phyloP scores from a whole-genome alignment of 345 rosid species.

The Angophora floribunda region DNA sequence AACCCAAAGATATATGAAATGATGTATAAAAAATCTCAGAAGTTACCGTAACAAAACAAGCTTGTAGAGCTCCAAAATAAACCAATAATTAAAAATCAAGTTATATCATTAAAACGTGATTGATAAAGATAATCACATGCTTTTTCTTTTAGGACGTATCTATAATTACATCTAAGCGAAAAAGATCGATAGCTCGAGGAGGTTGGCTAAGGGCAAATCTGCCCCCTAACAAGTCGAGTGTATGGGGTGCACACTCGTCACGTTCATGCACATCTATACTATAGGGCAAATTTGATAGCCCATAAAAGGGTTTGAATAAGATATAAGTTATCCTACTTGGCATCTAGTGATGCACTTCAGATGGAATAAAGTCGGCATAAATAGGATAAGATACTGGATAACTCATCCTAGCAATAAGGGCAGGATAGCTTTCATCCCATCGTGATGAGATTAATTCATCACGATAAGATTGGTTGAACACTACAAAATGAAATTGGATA shows the following conservation, averaged over 20 bases:
- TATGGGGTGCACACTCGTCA: rapidly evolving
- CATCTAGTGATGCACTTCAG: neutral
- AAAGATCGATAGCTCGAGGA: neutral
- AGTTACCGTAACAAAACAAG: too few species aligned
- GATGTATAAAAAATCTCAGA: too few species aligned
- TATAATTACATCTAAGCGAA: too few species aligned
- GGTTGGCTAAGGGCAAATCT: neutral
- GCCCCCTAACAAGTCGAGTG: neutral
- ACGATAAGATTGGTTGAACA: too few species aligned
- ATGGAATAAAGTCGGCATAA: too few species aligned
- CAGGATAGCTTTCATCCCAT: neutral
- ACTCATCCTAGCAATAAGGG: neutral
- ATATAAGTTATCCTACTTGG: neutral
- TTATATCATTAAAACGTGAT: too few species aligned
- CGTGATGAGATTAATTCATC: neutral
- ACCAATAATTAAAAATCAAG: too few species aligned
- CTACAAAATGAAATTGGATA: rapidly evolving
- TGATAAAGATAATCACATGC: too few species aligned
- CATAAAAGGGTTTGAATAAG: neutral
- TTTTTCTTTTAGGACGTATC: too few species aligned
- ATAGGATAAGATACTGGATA: neutral
- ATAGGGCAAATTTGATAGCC: neutral
- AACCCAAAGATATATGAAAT: too few species aligned
- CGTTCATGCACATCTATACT: neutral
- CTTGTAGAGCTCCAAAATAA: too few species aligned